Conservation (phyloP, 345 rosid genomes). For the Eucalyptus melliodora region DNA sequence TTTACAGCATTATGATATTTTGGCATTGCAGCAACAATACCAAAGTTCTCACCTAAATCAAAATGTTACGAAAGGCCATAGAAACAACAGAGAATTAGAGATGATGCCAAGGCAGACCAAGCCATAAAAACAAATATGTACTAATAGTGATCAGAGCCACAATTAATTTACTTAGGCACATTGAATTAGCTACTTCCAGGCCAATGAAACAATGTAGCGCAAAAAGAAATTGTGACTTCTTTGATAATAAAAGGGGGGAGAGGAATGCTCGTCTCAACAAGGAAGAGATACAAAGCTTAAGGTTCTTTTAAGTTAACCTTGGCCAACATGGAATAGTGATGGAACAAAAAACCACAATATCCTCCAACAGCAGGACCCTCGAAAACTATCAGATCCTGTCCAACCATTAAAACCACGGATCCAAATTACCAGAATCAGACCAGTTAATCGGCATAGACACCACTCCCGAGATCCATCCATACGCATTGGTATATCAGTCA, state of each 20-base stretch:
- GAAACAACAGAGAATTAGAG: not conserved
- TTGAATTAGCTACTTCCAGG: not conserved
- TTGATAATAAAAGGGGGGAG: not conserved
- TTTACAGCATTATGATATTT: not conserved
- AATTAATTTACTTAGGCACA: not conserved
- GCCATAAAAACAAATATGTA: not conserved
- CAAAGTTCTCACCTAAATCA: not conserved
- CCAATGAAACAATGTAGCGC: not conserved
- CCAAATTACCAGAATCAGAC: not conserved
- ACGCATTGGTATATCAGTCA: not conserved
- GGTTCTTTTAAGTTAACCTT: not conserved
- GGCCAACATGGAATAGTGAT: not conserved
- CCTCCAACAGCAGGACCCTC: not conserved
- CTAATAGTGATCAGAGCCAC: not conserved
- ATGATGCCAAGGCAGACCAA: not conserved
- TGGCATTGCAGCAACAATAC: not conserved
- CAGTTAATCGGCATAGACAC: not conserved
- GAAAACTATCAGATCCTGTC: not conserved
- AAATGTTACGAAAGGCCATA: not conserved
- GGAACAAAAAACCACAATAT: not conserved
- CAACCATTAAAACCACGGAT: not conserved
- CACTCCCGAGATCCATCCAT: not conserved
- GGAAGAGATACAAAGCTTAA: not conserved
- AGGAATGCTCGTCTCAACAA: not conserved
- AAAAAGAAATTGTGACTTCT: not conserved